Conservation (phyloP, 306 rosid species). For the Cajanus cajan region DNA sequence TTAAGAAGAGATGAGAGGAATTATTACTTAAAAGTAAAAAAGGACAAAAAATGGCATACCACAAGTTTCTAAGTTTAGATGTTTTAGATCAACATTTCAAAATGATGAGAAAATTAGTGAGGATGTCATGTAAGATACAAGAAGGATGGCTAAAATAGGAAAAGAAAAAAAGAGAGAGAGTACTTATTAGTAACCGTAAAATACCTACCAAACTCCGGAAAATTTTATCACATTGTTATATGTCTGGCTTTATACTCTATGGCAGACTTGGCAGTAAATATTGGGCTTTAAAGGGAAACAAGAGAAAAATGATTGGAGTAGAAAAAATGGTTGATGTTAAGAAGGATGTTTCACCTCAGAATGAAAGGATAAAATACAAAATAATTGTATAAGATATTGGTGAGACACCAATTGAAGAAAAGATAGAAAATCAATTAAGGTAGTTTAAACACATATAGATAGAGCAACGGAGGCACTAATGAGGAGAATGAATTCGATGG, state of each 20-base stretch:
- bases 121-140: too few relatives aligned
- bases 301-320: too few relatives aligned
- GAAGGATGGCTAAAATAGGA: not conserved
- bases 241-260: too few relatives aligned
- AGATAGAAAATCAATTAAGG: too few relatives aligned
- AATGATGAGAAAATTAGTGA: not conserved
- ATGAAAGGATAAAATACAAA: not conserved
- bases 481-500: not conserved
- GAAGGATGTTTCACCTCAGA: too few relatives aligned
- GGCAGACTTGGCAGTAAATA: too few relatives aligned
- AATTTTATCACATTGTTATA: not conserved
- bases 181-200: not conserved
- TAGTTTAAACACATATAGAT: too few relatives aligned
- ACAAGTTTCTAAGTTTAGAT: not conserved
- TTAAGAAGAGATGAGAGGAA: not conserved
- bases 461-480: not conserved
- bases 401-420: not conserved
- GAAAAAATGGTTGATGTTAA: too few relatives aligned
- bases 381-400: not conserved
- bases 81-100: not conserved
- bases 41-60: not conserved
- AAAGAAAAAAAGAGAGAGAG: too few relatives aligned
- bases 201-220: not conserved
- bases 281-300: too few relatives aligned
- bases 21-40: not conserved